Base-by-base conservation (phyloP, 106 monocot genomes). In the Allium cepa region DNA sequence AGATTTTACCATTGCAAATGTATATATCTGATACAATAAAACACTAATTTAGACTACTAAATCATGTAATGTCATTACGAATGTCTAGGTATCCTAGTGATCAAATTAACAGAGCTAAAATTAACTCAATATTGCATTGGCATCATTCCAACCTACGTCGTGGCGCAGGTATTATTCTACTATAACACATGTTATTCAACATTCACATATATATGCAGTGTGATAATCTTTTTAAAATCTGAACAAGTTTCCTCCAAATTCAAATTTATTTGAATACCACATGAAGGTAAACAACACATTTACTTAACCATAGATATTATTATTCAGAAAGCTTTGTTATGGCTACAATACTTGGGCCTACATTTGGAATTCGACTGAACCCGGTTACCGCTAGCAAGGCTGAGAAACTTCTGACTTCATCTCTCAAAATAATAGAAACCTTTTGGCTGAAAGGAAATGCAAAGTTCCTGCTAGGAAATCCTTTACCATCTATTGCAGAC, bases 101-200 rank as follows among this genome's bases (percentile, higher is more conserved):
- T 79, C 62, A 85, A 50, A 75, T 63, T 26, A 78, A 0, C 18
- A 84, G 85, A 78, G 99, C 92, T 49, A 90, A 83, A 99, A 77
- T 87, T 52, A 81, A 99, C 50, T 84, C 99, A 7, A 69, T 99
- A 55, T 79, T 99, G 81, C 92, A 99, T 78, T 99, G 99, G 99
- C 99, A 99, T 81, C 99, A 99, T 77, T 77, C 83, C 13, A 99
- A 93, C 73, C 70, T 99, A 51, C 89, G 99, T 48, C 79, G 55
- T 60, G 93, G 86, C 72, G 27, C 82, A 89, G 76, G 99, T 99
- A 57, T 14, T 77, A 36, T 36, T 36, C 36, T 36, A 36, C 5
- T 36, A 0, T 36, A 36, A 36, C 36, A 36, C 36, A 1, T 36
- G 36, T 36, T 36, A 36, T 36, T 36, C 36, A 1, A 1, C 3